Evolutionary conservation across 331 rosid species (phyloP), one percentile per base, ranked within the genome.

Genomic region (Rhamnella rubrinervis): DNA sequence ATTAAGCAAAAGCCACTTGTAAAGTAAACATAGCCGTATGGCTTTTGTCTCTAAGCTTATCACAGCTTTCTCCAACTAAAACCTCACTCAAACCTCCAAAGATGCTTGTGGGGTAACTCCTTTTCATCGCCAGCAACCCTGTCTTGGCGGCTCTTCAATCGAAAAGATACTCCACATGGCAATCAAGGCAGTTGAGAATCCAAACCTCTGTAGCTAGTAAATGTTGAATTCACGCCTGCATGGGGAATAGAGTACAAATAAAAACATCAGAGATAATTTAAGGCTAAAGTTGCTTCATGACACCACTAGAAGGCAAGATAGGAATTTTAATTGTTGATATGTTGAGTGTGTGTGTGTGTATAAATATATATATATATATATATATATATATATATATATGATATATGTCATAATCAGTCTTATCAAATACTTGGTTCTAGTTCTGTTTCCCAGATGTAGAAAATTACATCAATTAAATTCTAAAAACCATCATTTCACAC

Each of bases 31-130:
- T 60, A 59, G 71, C 49, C 18, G 59, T 25, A 8, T 28, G 59
- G 74, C 56, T 71, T 63, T 74, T 66, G 73, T 63, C 66, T 59
- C 28, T 44, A 63, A 56, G 75, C 72, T 44, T 60, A 66, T 68
- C 37, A 28, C 82, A 49, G 67, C 65, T 73, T 72, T 59, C 26
- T 51, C 71, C 62, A 18, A 55, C 60, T 64, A 68, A 68, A 44
- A 19, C 44, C 63, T 55, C 73, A 55, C 39, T 7, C 37, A 35
- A 62, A 62, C 53, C 17, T 57, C 52, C 46, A 26, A 46, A 53
- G 56, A 72, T 71, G 76, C 56, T 61, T 71, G 77, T 76, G 57
- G 75, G 81, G 68, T 25, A 68, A 50, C 56, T 69, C 35, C 70
- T 62, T 58, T 61, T 78, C 78, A 71, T 72, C 76, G 58, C 70